Percentiles rank a stretch among this genome's conserved stretches.
Conservation (phyloP, 306 rosid genomes). For the Purshia tridentata region DNA sequence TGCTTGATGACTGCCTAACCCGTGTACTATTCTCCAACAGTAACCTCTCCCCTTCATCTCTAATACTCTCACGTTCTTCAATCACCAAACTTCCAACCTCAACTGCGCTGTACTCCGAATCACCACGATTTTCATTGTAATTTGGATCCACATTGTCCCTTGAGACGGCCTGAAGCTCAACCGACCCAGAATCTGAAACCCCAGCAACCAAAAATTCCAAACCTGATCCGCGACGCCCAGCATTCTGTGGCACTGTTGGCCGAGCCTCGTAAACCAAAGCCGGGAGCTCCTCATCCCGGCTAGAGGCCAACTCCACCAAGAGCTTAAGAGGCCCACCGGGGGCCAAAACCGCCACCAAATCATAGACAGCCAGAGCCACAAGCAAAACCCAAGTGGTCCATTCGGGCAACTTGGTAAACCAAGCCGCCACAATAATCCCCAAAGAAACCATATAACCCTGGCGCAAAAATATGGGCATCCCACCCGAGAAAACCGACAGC, state of each 20-base stretch:
- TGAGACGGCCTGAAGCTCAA: conserved; percentile 71
- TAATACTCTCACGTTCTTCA: conserved; percentile 21
- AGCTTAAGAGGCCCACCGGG: conserved; percentile 94
- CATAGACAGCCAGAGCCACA: conserved; percentile 77
- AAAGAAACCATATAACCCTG: conserved; percentile 71
- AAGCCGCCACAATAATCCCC: conserved; percentile 87
- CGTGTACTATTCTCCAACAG: conserved; percentile 47
- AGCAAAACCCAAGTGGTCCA: conserved; percentile 94
- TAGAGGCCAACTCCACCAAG: conserved; percentile 82
- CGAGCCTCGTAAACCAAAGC: conserved; percentile 92
- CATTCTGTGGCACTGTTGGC: conserved; percentile 45
- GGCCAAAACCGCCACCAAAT: conserved; percentile 84
- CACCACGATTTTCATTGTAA: conserved; percentile 18
- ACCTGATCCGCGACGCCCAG: conserved; percentile 30
- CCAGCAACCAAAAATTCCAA: conserved; percentile 60
- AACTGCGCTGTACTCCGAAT: conserved; percentile 23
- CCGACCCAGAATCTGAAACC: conserved; percentile 51
- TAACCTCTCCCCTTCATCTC: conserved; percentile 51
- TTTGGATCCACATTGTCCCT: conserved; percentile 25
- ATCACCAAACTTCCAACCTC: conserved; percentile 18
- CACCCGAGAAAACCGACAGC: conserved; percentile 67
- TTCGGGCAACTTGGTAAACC: conserved; percentile 87
- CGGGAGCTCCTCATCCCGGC: conserved; percentile 85
- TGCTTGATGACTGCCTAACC: conserved; percentile 34
- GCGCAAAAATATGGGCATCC: conserved; percentile 68